Evolutionary conservation across 148 eudicot genomes (phyloP).

Genomic region (Rhododendron griersonianum): DNA sequence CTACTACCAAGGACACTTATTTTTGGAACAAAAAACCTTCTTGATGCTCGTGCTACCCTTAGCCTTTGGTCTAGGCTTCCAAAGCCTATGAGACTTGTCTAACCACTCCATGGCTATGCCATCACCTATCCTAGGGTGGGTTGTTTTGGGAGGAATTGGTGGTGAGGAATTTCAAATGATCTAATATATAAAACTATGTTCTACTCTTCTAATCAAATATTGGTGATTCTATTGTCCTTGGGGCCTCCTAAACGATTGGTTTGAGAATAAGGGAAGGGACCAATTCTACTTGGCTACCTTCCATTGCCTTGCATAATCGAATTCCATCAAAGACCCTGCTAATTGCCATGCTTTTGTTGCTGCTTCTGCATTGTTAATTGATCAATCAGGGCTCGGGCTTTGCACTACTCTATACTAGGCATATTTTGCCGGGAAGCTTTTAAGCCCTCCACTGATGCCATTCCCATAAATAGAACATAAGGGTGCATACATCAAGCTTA

Average conservation of each 20-base stretch:
- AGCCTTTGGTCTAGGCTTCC: too few relatives aligned
- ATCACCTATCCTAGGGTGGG: background rate
- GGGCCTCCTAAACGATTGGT: background rate
- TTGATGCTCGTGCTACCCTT: too few relatives aligned
- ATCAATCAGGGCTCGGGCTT: background rate
- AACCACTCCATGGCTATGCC: too few relatives aligned
- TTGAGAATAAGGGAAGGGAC: background rate
- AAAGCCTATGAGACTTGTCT: too few relatives aligned
- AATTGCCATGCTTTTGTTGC: background rate
- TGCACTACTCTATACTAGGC: background rate
- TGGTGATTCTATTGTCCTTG: background rate
- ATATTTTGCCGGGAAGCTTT: background rate
- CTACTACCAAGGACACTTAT: too few relatives aligned
- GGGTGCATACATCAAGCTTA: background rate
- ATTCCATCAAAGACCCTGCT: background rate
- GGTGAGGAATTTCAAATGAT: background rate
- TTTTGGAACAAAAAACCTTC: too few relatives aligned
- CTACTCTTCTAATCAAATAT: background rate
- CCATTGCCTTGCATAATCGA: background rate
- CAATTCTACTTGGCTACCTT: background rate
- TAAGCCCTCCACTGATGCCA: background rate
- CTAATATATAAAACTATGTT: background rate
- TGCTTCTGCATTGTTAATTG: background rate
- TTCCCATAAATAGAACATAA: background rate
- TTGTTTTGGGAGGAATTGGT: background rate